Evolutionary conservation across 2,329 filamentous ascomycete genomes (phyloP).

Genomic region (Lachnellula occidentalis): DNA sequence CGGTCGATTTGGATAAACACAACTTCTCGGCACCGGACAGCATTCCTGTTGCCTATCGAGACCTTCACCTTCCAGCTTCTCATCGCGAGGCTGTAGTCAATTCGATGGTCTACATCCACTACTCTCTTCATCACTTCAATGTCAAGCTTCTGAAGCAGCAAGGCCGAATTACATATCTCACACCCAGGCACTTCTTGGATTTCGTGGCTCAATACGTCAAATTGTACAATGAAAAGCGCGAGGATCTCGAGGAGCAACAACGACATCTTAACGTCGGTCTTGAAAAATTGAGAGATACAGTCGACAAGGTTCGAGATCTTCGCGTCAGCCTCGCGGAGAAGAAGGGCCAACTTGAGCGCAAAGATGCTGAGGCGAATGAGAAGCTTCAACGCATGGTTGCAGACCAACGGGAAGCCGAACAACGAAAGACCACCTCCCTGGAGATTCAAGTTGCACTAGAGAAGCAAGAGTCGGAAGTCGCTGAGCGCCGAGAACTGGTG

Average conservation of each 20-base stretch:
- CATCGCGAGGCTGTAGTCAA: conserved; percentile 93
- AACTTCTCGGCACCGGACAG: conserved; percentile 84
- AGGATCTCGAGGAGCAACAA: conserved; percentile 97
- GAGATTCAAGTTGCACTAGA: conserved; percentile 85
- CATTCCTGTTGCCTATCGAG: conserved; percentile 87
- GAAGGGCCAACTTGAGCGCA: conserved; percentile 86
- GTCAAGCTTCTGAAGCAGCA: conserved; percentile 84
- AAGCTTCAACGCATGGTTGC: conserved; percentile 96
- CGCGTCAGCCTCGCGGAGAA: conserved; percentile 88
- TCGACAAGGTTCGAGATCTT: conserved; percentile 93
- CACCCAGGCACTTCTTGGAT: conserved; percentile 93
- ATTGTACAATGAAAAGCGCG: conserved; percentile 95
- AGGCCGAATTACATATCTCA: conserved; percentile 86
- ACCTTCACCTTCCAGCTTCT: conserved; percentile 75
- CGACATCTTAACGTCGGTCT: conserved; percentile 96
- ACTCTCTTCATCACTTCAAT: conserved; percentile 90
- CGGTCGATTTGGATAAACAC: conserved; percentile 87
- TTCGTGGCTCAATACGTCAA: conserved; percentile 98
- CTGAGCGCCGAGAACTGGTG: conserved; percentile 76
- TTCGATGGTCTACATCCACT: conserved; percentile 97
- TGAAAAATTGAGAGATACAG: conserved; percentile 93
- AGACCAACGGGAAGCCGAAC: conserved; percentile 90
- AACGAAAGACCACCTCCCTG: conserved; percentile 79
- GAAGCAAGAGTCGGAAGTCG: conserved; percentile 84
- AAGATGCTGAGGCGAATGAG: conserved; percentile 93